Percentiles rank a stretch among this genome's conserved stretches.
Conservation (phyloP, 192 early-diverging fungal species). For the Gonapodya prolifera region DNA sequence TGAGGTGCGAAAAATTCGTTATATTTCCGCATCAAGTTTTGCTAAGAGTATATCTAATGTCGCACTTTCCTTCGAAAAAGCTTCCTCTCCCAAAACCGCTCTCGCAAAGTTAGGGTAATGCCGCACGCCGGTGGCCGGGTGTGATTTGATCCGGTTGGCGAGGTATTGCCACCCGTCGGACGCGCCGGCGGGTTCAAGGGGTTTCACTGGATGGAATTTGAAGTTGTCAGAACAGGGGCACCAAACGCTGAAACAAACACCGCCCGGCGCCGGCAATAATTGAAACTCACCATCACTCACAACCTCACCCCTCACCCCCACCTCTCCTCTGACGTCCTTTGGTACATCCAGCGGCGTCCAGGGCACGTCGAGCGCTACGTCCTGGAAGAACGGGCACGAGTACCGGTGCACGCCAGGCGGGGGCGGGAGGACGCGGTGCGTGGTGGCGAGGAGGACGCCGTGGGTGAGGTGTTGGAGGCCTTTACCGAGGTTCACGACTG, state of each 20-base stretch:
- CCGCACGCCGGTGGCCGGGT: background rate
- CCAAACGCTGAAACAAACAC: too few relatives aligned
- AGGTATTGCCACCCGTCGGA: background rate
- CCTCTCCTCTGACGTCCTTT: background rate
- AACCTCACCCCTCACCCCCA: background rate
- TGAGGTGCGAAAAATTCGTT: too few relatives aligned
- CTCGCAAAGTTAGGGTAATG: background rate
- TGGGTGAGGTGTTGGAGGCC: background rate
- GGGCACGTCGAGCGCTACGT: background rate
- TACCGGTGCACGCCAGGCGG: background rate
- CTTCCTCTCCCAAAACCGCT: background rate
- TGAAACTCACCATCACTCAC: background rate
- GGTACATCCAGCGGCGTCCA: background rate
- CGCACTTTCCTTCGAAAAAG: too few relatives aligned
- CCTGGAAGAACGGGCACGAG: background rate
- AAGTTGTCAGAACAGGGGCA: too few relatives aligned
- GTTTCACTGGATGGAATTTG: background rate
- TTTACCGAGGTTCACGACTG: background rate
- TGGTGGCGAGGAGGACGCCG: background rate
- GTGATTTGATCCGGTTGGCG: background rate
- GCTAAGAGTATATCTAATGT: too few relatives aligned
- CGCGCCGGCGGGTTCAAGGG: background rate
- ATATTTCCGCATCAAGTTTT: too few relatives aligned
- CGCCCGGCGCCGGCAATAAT: too few relatives aligned
- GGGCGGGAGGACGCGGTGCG: background rate